phyloP scores from a whole-genome alignment of 2,329 filamentous ascomycete genomes.

The Drechslera avenae region DNA sequence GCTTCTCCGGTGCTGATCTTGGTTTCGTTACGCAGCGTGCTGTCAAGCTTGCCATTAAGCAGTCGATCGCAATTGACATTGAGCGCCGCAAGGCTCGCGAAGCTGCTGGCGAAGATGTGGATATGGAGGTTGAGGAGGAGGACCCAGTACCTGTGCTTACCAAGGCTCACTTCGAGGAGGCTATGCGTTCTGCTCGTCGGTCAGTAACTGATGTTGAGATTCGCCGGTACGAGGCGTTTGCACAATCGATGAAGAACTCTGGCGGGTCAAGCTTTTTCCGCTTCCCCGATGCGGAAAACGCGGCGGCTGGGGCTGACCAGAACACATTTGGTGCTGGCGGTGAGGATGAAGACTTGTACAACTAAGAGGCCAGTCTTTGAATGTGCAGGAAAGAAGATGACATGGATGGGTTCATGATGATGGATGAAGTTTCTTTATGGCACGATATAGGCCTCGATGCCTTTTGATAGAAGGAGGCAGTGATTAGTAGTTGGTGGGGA shows the following conservation, averaged over 20 bases:
- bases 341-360: conserved; percentile 96
- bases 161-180: conserved; percentile 97
- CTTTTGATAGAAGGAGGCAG: conserved; percentile 24
- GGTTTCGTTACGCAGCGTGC: conserved; percentile 98
- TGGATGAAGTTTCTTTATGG: conserved; percentile 18
- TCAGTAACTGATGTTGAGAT: conserved; percentile 98
- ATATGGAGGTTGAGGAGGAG: conserved; percentile 76
- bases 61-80: conserved; percentile 87
- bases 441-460: conserved; percentile 15
- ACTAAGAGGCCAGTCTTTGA: conserved; percentile 61
- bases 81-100: conserved; percentile 88
- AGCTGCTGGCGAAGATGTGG: conserved; percentile 71
- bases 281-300: conserved; percentile 69
- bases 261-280: conserved; percentile 97
- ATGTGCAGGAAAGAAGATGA: conserved; percentile 11
- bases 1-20: conserved; percentile 99
- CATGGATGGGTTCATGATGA: conserved; percentile 27
- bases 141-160: conserved; percentile 96
- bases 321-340: conserved; percentile 78
- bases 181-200: conserved; percentile 90
- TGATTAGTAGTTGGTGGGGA: conserved; percentile 21
- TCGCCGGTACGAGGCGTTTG: conserved; percentile 96
- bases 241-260: conserved; percentile 98
- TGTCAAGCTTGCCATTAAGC: conserved; percentile 99
- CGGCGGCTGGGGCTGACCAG: conserved; percentile 53